Evolutionary conservation across 768 basidiomycete species (phyloP).

Genomic region (Mycena maculata): DNA sequence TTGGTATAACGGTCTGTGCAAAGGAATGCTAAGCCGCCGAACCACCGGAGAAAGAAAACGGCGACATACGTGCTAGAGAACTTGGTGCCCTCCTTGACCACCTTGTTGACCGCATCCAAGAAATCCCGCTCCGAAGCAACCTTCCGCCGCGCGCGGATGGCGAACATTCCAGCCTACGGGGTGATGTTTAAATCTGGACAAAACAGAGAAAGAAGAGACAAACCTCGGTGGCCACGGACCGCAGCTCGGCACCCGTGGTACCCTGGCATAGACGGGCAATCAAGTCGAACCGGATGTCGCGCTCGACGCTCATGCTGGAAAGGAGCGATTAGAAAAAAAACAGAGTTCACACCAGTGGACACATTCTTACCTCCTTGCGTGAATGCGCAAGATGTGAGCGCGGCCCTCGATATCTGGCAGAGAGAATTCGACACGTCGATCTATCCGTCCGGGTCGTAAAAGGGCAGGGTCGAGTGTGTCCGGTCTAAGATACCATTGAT

Average conservation of each 20-base stretch:
- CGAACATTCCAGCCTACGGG: slow-evolving; percentile 98
- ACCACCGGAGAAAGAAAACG: slow-evolving; percentile 9
- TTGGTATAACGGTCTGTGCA: slow-evolving; percentile 83
- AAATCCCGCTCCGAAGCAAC: slow-evolving; percentile 98
- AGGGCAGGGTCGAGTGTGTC: slow-evolving; percentile 98
- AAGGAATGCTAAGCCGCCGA: slow-evolving; percentile 28
- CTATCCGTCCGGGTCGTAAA: slow-evolving; percentile 93
- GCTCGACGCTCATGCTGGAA: slow-evolving; percentile 93
- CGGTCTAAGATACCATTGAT: slow-evolving; percentile 64
- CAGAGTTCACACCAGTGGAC: neutral
- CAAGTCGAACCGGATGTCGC: slow-evolving; percentile 96
- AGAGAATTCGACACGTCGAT: slow-evolving; percentile 96
- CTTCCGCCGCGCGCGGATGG: slow-evolving; percentile 95
- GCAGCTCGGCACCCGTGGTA: slow-evolving; percentile 97
- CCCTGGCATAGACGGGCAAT: slow-evolving; percentile 98
- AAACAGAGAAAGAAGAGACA: slow-evolving; percentile 26
- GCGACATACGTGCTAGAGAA: slow-evolving; percentile 92
- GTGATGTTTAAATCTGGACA: slow-evolving; percentile 6
- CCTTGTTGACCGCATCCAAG: slow-evolving; percentile 97
- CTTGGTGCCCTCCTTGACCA: slow-evolving; percentile 96
- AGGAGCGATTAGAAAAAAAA: slow-evolving; percentile 20
- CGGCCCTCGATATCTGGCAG: slow-evolving; percentile 96
- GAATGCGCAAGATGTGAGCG: slow-evolving; percentile 96
- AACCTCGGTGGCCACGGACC: slow-evolving; percentile 96
- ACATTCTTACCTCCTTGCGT: slow-evolving; percentile 83